These are phyloP conservation scores for Malania oleifera DNA, from an alignment of 164 flowering plant species.

Conservation along the genomic window DNA sequence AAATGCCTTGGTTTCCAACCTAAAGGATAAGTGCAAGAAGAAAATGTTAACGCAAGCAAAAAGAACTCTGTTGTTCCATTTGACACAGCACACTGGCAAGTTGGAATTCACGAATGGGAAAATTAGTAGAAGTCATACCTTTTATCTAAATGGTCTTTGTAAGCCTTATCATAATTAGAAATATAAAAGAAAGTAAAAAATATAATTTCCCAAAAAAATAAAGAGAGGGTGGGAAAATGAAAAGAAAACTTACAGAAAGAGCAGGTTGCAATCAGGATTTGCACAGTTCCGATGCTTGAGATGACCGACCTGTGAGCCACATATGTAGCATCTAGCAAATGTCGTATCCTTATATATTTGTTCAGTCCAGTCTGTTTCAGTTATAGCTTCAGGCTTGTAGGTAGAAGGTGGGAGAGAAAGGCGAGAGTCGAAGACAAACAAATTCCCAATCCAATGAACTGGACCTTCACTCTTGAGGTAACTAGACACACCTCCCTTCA, in stretches of 20 bases:
- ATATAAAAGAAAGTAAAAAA: too few species aligned
- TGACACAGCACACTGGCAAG: too few species aligned
- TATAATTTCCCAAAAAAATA: too few species aligned
- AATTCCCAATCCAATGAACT: background rate
- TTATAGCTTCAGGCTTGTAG: background rate
- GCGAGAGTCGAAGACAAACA: slow-evolving; percentile 1
- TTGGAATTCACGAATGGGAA: too few species aligned
- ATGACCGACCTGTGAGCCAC: background rate
- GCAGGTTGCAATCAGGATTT: background rate
- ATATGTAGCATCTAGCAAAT: background rate
- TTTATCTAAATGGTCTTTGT: background rate
- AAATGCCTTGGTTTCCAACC: too few species aligned
- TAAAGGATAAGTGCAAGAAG: too few species aligned
- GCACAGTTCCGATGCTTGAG: slow-evolving; percentile 1
- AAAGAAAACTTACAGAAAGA: background rate
- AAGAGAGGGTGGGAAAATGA: background rate
- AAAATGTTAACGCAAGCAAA: too few species aligned
- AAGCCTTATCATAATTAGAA: too few species aligned
- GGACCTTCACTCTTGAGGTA: background rate
- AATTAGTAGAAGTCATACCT: too few species aligned
- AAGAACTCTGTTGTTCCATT: too few species aligned
- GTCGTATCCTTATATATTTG: background rate
- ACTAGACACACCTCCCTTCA: background rate
- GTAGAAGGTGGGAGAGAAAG: background rate
- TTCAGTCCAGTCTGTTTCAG: background rate